These are phyloP conservation scores for Megacollybia marginata DNA, from an alignment of 768 basidiomycete species.

Conservation along the genomic window DNA sequence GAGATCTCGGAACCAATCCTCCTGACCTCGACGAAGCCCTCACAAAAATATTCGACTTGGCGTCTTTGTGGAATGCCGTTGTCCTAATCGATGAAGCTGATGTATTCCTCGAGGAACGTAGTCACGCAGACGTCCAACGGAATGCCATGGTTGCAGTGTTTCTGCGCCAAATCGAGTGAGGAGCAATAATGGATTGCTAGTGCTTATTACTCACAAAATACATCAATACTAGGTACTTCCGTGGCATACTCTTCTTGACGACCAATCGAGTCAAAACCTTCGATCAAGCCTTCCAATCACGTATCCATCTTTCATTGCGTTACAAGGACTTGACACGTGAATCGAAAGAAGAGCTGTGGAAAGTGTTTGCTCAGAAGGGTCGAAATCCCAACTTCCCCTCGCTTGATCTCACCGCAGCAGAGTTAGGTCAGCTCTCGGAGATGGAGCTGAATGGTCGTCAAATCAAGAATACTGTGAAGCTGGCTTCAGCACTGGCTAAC, in stretches of 20 bases:
- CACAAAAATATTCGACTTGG: slow-evolving; percentile 3
- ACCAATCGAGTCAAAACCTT: slow-evolving; percentile 18
- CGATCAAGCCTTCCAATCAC: slow-evolving; percentile 30
- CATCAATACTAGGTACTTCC: neutral
- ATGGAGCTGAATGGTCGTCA: neutral
- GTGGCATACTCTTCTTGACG: slow-evolving; percentile 7
- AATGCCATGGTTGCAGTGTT: slow-evolving; percentile 8
- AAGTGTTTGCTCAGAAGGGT: neutral
- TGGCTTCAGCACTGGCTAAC: neutral
- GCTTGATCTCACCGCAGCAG: neutral
- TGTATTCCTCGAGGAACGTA: slow-evolving; percentile 10
- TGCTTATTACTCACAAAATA: neutral
- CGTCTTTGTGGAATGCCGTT: slow-evolving; percentile 8
- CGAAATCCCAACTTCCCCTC: neutral
- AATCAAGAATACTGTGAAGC: neutral
- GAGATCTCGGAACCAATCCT: slow-evolving; percentile 8
- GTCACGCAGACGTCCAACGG: slow-evolving; percentile 2
- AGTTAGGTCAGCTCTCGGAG: neutral
- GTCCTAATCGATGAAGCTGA: slow-evolving; percentile 13
- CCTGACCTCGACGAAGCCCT: slow-evolving; percentile 3
- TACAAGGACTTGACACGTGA: neutral
- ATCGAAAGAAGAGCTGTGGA: neutral
- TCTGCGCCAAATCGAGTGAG: slow-evolving; percentile 6
- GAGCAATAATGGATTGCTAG: neutral
- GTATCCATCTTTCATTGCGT: slow-evolving; percentile 13